These are phyloP conservation scores for Moricandia moricandioides DNA, from an alignment of 345 rosid species.

Conservation along the genomic window DNA sequence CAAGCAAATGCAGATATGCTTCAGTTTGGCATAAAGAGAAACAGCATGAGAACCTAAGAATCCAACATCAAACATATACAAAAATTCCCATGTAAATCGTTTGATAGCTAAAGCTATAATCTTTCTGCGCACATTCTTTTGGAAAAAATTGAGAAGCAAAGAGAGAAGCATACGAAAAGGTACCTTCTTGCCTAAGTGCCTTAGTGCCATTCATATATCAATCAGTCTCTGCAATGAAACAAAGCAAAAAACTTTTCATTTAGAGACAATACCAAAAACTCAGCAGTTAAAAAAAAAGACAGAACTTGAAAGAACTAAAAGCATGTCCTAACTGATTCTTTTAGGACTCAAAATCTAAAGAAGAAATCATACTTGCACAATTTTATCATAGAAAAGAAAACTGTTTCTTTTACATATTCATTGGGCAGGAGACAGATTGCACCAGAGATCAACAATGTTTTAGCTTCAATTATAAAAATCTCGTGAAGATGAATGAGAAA, in stretches of 20 bases:
- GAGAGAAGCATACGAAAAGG: neutral
- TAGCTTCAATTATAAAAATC: no score
- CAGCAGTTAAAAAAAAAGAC: neutral
- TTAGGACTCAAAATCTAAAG: no score
- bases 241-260: neutral
- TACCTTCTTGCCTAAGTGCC: conserved; percentile 48
- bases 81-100: neutral
- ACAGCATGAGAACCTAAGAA: neutral
- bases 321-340: no score
- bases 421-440: no score
- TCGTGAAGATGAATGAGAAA: no score
- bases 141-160: neutral
- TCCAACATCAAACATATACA: neutral
- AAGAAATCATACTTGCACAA: neutral
- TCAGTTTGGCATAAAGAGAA: neutral
- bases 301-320: neutral
- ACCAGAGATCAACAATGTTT: no score
- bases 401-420: no score
- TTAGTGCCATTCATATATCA: conserved; percentile 59
- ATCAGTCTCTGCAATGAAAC: conserved; percentile 33
- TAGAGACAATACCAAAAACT: conserved; percentile 8
- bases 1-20: neutral
- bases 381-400: no score
- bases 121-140: neutral
- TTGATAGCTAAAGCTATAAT: neutral